Base-by-base conservation (phyloP, 192 early-diverging fungal genomes). In the Backusella luteola region DNA sequence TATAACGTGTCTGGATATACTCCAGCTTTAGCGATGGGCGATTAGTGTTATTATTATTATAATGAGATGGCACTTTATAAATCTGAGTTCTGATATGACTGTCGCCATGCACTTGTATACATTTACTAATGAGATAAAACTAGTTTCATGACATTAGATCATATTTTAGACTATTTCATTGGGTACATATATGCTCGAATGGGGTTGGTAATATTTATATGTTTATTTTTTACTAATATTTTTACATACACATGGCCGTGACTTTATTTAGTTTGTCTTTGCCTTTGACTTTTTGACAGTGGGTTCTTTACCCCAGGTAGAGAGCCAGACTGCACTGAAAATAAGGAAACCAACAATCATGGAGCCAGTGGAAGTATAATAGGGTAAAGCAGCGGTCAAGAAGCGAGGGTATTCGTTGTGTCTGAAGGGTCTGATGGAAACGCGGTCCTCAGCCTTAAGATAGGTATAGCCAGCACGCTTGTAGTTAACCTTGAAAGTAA, bases 341-440 rank as follows among this genome's bases (percentile, higher is more conserved):
- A 93, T 86, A 71, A 98, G 85, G 81, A 97, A 95, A n/a, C 92
- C 94, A 41, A 90, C 85, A 49, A 91, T 87, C 92, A 97, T 93
- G 67, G 92, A 94, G 26, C 91, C 90, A 6, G 92, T 89, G 32
- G 92, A 90, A 11, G 87, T 89, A 81, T 99, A 99, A 81, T 99
- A 99, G 35, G 98, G 98, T 79, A 90, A 96, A n/a, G 97, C 98
- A 34, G 92, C 90, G 3, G 86, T 79, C 69, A 99, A 87, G 89
- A 94, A 98, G 49, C 98, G 90, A 46, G 94, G 95, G 82, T 97
- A 98, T 82, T 98, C 95, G 80, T 99, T 93, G 79, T 99, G 98
- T 70, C 95, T 84, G 84, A 94, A 96, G 14, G 96, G 98, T 71
- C 94, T 89, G 53, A 98, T 91, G 49, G 92, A 91, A 0, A 99